Evolutionary conservation across 495 filamentous ascomycete genomes (phyloP), one percentile per base, ranked within the genome.

Genomic region (Tetracladium setigerum): DNA sequence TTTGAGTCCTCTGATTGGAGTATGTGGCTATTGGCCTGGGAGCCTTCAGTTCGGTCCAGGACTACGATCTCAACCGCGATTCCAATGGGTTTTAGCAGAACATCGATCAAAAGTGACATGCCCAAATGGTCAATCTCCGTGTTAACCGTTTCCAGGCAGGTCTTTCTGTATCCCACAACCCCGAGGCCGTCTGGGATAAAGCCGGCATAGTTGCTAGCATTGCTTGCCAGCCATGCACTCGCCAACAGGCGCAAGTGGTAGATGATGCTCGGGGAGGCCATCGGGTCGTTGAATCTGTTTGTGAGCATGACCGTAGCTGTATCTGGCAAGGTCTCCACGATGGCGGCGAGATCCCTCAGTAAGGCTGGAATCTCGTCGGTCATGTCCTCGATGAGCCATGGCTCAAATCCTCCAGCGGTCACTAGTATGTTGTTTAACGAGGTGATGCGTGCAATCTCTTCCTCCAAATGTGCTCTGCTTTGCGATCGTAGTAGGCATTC

Each of bases 111-210:
- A 27, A 84, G 76, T 49, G 77, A 79, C 16, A 97, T 72, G 11
- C 87, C 87, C 14, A 95, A 66, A 62, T 95, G 82, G 33, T 98
- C 92, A 47, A 98, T 92, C 67, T 98, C 92, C 22, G 79, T 75
- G 50, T 79, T 70, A 38, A 81, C 76, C 0, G 84, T 81, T 53
- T 94, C 86, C 52, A 97, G 81, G 38, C 75, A 70, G 5, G 70
- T 70, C 41, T 69, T 60, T 56, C 85, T 86, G 66, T 95, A 95
- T 16, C 78, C 68, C 8, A 82, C 78, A 39, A 96, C 65, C 4
- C 66, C 61, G 8, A 50, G 44, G 35, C 73, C 73, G 42, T 72
- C 67, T 5, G 69, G 60, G 34, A 94, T 68, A 62, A 87, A 98
- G 5, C 78, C 76, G 55, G 77, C 67, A 61, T 89, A 97, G 11